Base-by-base conservation (phyloP, 1,284 basidiomycete species). In the Moesziomyces sp. region DNA sequence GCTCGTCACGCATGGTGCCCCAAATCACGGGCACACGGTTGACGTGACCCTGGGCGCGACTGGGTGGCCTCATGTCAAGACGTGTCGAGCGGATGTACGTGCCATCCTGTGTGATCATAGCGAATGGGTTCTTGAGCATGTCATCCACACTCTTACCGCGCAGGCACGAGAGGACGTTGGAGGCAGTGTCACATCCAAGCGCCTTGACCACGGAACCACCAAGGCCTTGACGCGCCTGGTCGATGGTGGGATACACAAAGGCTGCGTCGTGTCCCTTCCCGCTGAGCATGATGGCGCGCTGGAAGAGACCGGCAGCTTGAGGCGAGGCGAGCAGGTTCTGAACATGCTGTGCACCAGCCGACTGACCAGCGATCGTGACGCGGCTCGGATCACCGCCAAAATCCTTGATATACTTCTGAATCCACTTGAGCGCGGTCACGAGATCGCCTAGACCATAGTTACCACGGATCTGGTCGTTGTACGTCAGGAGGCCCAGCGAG, bases 281-380 rank as follows among this genome's bases (percentile, higher is more conserved):
- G 13, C 66, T 69, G 45, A 69, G 44, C 4, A 69, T 30, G n/a
- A 74, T 69, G 3, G 71, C 66, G 13, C 58, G 57, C 26, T 74
- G 60, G 52, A 74, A 74, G 23, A 74, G 71, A 0, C 60, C 60
- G 5, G 56, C 51, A 9, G 65, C 70, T 16, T 59, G 53, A 6
- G 74, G 63, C 3, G 63, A 64, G 21, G 65, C 71, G 6, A 77
- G 64, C 43, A 77, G 52, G 30, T 57, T 66, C 28, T 59, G 50
- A 8, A 77, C 66, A 10, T 65, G 60, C 46, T 74, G 71, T 2
- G 91, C 94, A 47, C 94, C 94, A 24, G 89, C 89, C 78, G 92
- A 93, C 84, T 97, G 93, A 11, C 94, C 94, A 26, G 92, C 92
- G 21, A 97, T 77, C 0, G 93, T 94, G 70, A 97, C 88, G 68